These are phyloP conservation scores for Bruguiera parviflora DNA, from an alignment of 345 rosid genomes.

Conservation along the genomic window DNA sequence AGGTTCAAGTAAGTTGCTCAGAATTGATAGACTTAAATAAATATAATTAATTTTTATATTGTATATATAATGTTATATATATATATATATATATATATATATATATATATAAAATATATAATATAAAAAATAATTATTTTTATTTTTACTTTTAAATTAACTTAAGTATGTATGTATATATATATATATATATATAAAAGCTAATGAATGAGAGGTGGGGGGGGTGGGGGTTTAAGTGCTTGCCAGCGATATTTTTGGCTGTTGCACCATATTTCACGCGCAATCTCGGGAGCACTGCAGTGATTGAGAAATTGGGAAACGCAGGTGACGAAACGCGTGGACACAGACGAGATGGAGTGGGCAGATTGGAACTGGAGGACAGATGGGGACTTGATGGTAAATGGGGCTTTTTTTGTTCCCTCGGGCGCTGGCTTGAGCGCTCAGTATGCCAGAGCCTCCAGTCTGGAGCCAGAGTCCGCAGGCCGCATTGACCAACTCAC, in stretches of 20 bases:
- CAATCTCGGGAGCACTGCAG: background rate
- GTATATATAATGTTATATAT: no score
- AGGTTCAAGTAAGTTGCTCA: no score
- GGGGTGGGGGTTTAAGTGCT: background rate
- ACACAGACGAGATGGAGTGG: conserved; percentile 65
- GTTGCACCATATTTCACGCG: background rate
- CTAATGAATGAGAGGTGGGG: no score
- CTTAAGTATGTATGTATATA: no score
- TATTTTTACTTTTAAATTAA: no score
- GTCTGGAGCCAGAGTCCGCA: conserved; percentile 74
- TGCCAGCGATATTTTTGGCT: conserved; percentile 6
- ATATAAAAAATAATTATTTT: no score
- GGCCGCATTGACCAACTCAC: conserved; percentile 60
- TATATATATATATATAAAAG: no score
- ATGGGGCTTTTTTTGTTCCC: conserved; percentile 94
- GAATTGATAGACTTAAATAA: no score
- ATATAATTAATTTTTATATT: no score
- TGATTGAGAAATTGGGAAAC: background rate
- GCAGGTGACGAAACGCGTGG: conserved; percentile 96
- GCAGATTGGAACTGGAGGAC: conserved; percentile 91
- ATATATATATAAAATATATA: no score
- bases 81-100: no score
- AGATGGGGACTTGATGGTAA: conserved; percentile 80
- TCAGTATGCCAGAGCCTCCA: conserved; percentile 66
- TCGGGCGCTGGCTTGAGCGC: conserved; percentile 68